phyloP scores from a whole-genome alignment of 495 filamentous ascomycete genomes.

The Daldinia caldariorum region DNA sequence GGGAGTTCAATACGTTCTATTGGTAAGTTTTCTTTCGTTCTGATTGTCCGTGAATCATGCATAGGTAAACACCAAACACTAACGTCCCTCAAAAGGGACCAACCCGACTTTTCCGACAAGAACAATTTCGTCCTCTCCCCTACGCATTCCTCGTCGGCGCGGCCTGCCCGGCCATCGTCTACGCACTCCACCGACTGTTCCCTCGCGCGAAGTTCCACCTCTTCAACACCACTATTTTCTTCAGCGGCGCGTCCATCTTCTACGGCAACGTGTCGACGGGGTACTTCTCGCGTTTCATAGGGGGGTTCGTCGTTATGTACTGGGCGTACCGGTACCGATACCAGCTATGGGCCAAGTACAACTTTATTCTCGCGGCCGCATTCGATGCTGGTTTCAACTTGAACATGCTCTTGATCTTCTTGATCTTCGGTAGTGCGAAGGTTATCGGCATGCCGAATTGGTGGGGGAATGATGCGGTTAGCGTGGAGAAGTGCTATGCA shows the following conservation, averaged over 20 bases:
- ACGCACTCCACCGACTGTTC: constrained; percentile 59
- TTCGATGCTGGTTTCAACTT: constrained; percentile 69
- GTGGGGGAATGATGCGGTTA: constrained; percentile 63
- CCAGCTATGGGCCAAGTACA: constrained; percentile 66
- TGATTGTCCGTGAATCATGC: background rate
- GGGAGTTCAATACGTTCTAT: constrained; percentile 64
- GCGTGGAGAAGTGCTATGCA: constrained; percentile 53
- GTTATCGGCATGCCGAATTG: constrained; percentile 64
- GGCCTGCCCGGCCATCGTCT: constrained; percentile 58
- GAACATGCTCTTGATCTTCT: constrained; percentile 65
- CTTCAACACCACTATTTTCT: constrained; percentile 68
- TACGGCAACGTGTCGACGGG: constrained; percentile 64
- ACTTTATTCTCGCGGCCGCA: constrained; percentile 65
- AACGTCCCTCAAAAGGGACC: constrained; percentile 52
- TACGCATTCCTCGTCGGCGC: constrained; percentile 67
- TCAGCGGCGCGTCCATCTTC: constrained; percentile 53
- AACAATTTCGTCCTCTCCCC: constrained; percentile 61
- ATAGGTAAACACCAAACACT: background rate
- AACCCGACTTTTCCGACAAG: constrained; percentile 60
- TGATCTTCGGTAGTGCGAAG: constrained; percentile 64
- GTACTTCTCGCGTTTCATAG: constrained; percentile 64
- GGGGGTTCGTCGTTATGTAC: constrained; percentile 66
- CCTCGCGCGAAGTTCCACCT: constrained; percentile 62
- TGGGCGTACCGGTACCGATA: constrained; percentile 62
- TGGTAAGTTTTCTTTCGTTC: constrained; percentile 45